Evolutionary conservation across 2,329 filamentous ascomycete species (phyloP).

Genomic region (Thelonectria olida): DNA sequence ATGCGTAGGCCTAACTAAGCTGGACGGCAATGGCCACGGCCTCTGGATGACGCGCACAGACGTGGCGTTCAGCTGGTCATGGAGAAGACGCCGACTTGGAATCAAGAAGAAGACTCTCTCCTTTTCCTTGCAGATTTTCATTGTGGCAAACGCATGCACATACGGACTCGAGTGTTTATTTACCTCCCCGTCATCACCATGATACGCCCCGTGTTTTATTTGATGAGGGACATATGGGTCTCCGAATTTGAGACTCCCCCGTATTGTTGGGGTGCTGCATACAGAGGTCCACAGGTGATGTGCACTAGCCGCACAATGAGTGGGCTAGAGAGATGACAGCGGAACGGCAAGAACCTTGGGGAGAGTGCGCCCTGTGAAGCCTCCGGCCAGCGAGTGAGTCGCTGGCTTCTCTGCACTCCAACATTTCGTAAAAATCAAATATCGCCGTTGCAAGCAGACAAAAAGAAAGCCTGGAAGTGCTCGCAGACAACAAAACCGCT

Average conservation of each 20-base stretch:
- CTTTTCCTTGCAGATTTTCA: no score
- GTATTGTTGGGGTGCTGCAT: neutral
- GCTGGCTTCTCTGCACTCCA: neutral
- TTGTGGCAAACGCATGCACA: neutral
- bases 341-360: constrained; percentile 3
- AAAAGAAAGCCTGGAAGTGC: constrained; percentile 1
- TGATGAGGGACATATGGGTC: neutral
- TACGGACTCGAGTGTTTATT: neutral
- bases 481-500: neutral
- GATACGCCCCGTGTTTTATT: neutral
- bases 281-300: constrained; percentile 10
- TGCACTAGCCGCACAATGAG: constrained; percentile 4
- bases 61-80: neutral
- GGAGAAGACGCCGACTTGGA: no score
- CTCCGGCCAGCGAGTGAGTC: no score
- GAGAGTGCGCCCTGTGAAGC: neutral
- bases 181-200: neutral
- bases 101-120: no score
- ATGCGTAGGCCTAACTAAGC: constrained; percentile 3
- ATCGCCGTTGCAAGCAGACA: neutral
- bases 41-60: constrained; percentile 11
- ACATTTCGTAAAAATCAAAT: neutral
- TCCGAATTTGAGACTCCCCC: neutral
- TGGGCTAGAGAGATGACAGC: constrained; percentile 16
- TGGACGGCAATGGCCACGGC: neutral